Evolutionary conservation across 2,329 filamentous ascomycete genomes (phyloP).

Genomic region (Cryoendolithus antarcticus): DNA sequence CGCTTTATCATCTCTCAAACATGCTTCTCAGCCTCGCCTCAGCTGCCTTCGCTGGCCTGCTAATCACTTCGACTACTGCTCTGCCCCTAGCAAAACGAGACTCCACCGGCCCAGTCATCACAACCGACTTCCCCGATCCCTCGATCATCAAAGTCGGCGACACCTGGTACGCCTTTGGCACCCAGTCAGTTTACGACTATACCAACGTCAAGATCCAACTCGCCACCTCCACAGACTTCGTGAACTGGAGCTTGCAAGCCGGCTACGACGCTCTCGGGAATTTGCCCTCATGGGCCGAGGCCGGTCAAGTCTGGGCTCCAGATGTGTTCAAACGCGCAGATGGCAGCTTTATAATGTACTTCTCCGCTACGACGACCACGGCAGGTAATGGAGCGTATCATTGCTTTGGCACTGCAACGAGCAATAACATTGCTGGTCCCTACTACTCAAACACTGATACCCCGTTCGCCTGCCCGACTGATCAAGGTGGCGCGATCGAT

Average conservation of each 20-base stretch:
- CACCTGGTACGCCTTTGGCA: conserved; percentile 26
- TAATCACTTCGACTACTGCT: neutral
- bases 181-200: conserved; percentile 15
- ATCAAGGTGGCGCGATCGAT: conserved; percentile 19
- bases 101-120: conserved; percentile 5
- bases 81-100: conserved; percentile 2
- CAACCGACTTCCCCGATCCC: conserved; percentile 25
- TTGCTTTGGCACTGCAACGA: conserved; percentile 17
- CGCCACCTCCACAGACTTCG: conserved; percentile 23
- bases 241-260: conserved; percentile 16
- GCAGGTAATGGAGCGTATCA: conserved; percentile 13
- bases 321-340: conserved; percentile 17
- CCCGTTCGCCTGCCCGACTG: conserved; percentile 15
- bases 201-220: conserved; percentile 21
- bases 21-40: neutral
- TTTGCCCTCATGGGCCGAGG: conserved; percentile 19
- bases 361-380: conserved; percentile 14
- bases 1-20: neutral
- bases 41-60: neutral
- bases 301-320: conserved; percentile 24
- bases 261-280: conserved; percentile 19
- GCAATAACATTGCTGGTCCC: conserved; percentile 13
- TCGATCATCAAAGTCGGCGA: conserved; percentile 19
- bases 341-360: conserved; percentile 18
- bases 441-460: conserved; percentile 12